phyloP scores from a whole-genome alignment of 805 yeast species.

The Yamadazyma sp. region DNA sequence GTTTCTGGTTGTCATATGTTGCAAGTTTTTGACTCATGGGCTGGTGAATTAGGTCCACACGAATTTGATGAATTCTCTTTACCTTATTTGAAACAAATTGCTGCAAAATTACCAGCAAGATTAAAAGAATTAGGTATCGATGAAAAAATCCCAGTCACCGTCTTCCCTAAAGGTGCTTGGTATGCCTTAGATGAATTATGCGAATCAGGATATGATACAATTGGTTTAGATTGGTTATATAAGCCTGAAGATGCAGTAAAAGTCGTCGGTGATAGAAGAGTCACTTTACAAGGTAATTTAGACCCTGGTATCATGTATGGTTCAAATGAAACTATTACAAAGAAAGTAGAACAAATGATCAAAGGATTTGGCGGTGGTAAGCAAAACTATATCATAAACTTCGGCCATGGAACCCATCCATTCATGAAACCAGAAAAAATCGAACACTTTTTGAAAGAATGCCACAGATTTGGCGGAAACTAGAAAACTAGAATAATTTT shows the following conservation, averaged over 20 bases:
- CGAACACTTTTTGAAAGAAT: conserved; percentile 79
- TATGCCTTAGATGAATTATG: conserved; percentile 86
- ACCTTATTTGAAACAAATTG: conserved; percentile 81
- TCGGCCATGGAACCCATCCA: conserved; percentile 98
- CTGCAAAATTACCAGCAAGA: conserved; percentile 62
- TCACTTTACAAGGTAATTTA: conserved; percentile 87
- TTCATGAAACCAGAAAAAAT: conserved; percentile 93
- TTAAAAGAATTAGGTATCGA: conserved; percentile 66
- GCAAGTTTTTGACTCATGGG: conserved; percentile 97
- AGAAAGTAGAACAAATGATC: conserved; percentile 85
- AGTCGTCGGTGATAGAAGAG: conserved; percentile 66
- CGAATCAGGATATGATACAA: conserved; percentile 74
- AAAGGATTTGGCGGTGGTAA: conserved; percentile 92
- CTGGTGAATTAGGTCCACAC: conserved; percentile 88
- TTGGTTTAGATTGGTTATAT: conserved; percentile 92
- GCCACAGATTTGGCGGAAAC: conserved; percentile 80
- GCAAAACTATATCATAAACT: conserved; percentile 85
- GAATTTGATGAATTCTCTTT: conserved; percentile 87
- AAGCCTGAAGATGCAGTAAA: conserved; percentile 82
- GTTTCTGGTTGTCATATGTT: conserved; percentile 98
- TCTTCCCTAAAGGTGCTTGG: conserved; percentile 97
- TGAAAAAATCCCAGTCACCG: conserved; percentile 79
- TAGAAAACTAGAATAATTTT: not conserved
- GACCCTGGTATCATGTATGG: conserved; percentile 97
- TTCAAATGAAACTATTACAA: conserved; percentile 70